These are phyloP conservation scores for Neurospora sp. DNA, from an alignment of 495 filamentous ascomycete species.

Conservation along the genomic window DNA sequence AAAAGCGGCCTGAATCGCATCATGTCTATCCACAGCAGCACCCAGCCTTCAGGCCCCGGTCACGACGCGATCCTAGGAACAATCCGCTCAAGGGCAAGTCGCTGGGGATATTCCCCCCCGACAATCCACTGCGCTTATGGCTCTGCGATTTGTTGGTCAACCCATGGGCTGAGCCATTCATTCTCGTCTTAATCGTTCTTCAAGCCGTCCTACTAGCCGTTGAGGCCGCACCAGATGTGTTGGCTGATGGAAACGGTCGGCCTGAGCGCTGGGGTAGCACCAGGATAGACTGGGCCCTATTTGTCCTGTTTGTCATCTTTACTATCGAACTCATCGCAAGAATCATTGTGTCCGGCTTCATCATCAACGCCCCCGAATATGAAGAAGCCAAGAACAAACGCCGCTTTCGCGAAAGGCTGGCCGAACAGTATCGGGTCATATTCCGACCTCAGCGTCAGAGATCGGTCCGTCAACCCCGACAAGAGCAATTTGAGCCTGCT, in stretches of 20 bases:
- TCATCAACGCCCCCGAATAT: conserved; percentile 80
- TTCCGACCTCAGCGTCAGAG: conserved; percentile 70
- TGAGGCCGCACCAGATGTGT: conserved; percentile 63
- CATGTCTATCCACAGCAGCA: conserved; percentile 17
- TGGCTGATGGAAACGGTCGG: conserved; percentile 37
- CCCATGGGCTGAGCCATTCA: conserved; percentile 74
- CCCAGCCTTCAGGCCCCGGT: conserved; percentile 17
- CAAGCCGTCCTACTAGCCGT: conserved; percentile 82
- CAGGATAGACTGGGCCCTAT: conserved; percentile 67
- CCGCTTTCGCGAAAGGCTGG: conserved; percentile 61
- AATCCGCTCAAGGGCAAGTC: conserved; percentile 86
- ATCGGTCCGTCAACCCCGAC: conserved; percentile 40
- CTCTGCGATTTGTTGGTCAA: conserved; percentile 86
- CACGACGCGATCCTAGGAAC: conserved; percentile 39
- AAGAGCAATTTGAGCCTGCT: conserved; percentile 40
- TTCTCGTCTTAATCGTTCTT: conserved; percentile 76
- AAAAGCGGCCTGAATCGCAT: conserved; percentile 34
- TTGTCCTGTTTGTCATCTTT: conserved; percentile 82
- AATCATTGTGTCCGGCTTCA: conserved; percentile 82
- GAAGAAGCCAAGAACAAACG: conserved; percentile 65
- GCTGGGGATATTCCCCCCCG: conserved; percentile 73
- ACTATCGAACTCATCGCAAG: conserved; percentile 74
- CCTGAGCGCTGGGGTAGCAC: conserved; percentile 50
- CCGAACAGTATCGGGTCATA: conserved; percentile 62
- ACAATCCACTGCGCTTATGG: conserved; percentile 60